Evolutionary conservation across 495 filamentous ascomycete genomes (phyloP).

Genomic region (Penicillium tannophilum): DNA sequence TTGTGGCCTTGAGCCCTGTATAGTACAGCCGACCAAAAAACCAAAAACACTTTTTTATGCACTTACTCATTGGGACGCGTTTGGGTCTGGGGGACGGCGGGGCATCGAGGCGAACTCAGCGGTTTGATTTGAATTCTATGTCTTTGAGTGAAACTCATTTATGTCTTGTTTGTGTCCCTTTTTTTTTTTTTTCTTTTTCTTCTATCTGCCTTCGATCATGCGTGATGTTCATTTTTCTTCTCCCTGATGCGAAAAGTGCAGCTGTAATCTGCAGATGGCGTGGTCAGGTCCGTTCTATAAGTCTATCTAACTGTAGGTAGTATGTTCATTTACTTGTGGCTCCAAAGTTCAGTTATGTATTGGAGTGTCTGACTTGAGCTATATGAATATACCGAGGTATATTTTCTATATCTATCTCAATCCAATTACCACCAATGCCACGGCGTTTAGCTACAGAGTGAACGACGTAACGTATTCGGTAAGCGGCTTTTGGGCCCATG

Average conservation of each 20-base stretch:
- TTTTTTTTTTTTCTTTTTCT: constrained; percentile 5
- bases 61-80: constrained; percentile 46
- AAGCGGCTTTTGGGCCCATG: too few relatives aligned
- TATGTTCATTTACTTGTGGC: constrained; percentile 10
- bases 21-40: constrained; percentile 43
- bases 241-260: constrained; percentile 17
- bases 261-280: constrained; percentile 18
- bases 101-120: constrained; percentile 49
- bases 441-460: neutral
- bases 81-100: constrained; percentile 42
- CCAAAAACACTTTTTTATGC: constrained; percentile 34
- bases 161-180: constrained; percentile 22
- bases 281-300: constrained; percentile 14
- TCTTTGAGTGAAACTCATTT: constrained; percentile 24
- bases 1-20: constrained; percentile 46
- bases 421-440: neutral
- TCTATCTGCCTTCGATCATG: constrained; percentile 26
- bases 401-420: neutral
- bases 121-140: constrained; percentile 40
- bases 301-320: constrained; percentile 9
- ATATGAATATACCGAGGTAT: neutral
- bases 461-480: neutral
- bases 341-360: constrained; percentile 9
- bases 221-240: constrained; percentile 27
- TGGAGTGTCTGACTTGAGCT: neutral